Conservation (phyloP, 2,329 filamentous ascomycete genomes). For the Talaromyces funiculosus region DNA sequence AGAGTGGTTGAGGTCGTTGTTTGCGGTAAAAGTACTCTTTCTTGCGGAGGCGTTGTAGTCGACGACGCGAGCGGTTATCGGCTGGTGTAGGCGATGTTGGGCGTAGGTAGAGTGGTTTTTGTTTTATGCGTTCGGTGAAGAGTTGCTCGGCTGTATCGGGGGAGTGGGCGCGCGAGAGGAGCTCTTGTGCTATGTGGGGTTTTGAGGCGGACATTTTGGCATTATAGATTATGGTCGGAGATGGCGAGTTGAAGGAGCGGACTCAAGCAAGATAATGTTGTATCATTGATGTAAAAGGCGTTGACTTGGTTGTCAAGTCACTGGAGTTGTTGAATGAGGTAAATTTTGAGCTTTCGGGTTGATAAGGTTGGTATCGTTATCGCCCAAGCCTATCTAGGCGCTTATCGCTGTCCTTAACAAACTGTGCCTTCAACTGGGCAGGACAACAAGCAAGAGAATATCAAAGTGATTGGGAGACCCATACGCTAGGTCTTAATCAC, state of each 20-base stretch:
- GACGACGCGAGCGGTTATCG: constrained; percentile 50
- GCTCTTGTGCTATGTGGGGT: constrained; percentile 51
- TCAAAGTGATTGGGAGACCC: not conserved
- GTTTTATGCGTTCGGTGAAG: constrained; percentile 75
- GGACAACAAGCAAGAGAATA: not conserved
- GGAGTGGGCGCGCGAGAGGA: constrained; percentile 74
- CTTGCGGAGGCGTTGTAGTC: constrained; percentile 45
- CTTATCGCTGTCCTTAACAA: not conserved
- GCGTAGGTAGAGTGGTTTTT: constrained; percentile 72
- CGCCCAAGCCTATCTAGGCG: not conserved
- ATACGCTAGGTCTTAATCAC: not conserved
- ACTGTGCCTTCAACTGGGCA: not conserved
- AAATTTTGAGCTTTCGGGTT: not conserved
- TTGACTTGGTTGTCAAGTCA: not conserved
- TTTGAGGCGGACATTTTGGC: constrained; percentile 15
- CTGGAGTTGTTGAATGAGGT: not conserved
- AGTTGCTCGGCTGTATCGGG: constrained; percentile 65
- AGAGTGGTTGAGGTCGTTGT: constrained; percentile 62
- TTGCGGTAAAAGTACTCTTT: constrained; percentile 43
- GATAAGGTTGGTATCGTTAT: not conserved
- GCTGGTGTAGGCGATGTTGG: constrained; percentile 62
- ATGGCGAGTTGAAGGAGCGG: not conserved
- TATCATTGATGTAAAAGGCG: not conserved
- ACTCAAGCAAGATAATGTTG: not conserved
- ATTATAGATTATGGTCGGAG: too few relatives aligned